phyloP scores from a whole-genome alignment of 768 basidiomycete genomes.

The Coprinopsis strossmayeri region DNA sequence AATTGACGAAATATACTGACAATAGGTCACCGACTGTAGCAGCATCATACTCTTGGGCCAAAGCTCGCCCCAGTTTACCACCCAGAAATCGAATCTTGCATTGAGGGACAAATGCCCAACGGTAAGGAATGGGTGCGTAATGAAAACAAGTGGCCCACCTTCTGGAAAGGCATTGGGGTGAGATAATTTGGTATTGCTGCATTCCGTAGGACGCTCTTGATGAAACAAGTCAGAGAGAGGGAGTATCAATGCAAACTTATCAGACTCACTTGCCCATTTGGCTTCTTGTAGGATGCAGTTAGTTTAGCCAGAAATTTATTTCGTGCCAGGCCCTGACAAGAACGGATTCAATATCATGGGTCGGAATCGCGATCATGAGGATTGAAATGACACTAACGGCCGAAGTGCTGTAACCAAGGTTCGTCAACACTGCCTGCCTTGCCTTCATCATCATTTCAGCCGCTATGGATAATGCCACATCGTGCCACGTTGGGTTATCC shows the following conservation, averaged over 20 bases:
- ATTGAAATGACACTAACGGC: constrained; percentile 61
- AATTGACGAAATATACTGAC: constrained; percentile 49
- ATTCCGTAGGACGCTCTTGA: constrained; percentile 78
- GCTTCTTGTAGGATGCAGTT: constrained; percentile 88
- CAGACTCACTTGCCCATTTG: constrained; percentile 69
- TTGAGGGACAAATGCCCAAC: not conserved
- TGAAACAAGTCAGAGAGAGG: not conserved
- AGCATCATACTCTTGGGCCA: constrained; percentile 84
- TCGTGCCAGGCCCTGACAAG: constrained; percentile 85
- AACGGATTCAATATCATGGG: not conserved
- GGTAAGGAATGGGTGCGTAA: not conserved
- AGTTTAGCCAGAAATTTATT: constrained; percentile 97
- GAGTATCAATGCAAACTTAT: not conserved
- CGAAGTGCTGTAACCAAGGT: constrained; percentile 89
- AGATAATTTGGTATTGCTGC: constrained; percentile 81
- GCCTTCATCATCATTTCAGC: constrained; percentile 81
- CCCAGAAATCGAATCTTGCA: constrained; percentile 86
- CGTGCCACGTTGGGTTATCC: constrained; percentile 72
- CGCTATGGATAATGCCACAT: constrained; percentile 83
- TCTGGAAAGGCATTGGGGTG: constrained; percentile 80
- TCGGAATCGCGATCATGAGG: not conserved
- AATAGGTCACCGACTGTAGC: constrained; percentile 87
- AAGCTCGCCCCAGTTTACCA: constrained; percentile 85
- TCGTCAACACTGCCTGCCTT: constrained; percentile 55
- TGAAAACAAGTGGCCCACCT: constrained; percentile 36